phyloP scores from a whole-genome alignment of 1,284 basidiomycete species.

The Mycosarcoma mackinlayi region DNA sequence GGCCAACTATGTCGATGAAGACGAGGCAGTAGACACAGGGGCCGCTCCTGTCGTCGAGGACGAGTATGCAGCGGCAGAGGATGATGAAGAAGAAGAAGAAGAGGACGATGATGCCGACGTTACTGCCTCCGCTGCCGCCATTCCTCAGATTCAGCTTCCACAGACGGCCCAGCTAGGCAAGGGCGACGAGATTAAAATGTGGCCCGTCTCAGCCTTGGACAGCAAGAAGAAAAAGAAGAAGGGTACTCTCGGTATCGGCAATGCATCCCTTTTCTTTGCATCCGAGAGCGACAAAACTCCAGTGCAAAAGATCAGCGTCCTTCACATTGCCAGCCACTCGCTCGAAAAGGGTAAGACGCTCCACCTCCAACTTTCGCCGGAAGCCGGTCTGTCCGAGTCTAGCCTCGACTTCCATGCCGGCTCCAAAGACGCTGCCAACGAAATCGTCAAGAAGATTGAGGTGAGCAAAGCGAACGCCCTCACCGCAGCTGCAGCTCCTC shows the following conservation, averaged over 20 bases:
- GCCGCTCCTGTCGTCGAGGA: conserved; percentile 46
- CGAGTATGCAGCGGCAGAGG: conserved; percentile 25
- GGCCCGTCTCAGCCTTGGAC: conserved; percentile 65
- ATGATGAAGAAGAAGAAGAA: conserved; percentile 52
- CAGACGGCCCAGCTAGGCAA: conserved; percentile 46
- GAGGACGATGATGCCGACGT: conserved; percentile 46
- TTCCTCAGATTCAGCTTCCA: conserved; percentile 49
- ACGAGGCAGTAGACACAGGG: conserved; percentile 54
- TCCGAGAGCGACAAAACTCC: conserved; percentile 67
- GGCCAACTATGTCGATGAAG: conserved; percentile 67
- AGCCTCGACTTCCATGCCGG: conserved; percentile 58
- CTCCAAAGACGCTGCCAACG: conserved; percentile 62
- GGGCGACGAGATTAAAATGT: conserved; percentile 67
- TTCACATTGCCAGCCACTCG: conserved; percentile 49
- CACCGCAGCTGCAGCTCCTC: conserved; percentile 21
- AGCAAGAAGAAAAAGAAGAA: conserved; percentile 65
- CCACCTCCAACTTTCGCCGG: conserved; percentile 50
- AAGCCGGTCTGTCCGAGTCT: conserved; percentile 48
- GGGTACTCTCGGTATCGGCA: conserved; percentile 67
- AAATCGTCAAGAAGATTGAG: conserved; percentile 60
- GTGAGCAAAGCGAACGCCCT: conserved; percentile 53
- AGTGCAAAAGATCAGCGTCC: conserved; percentile 62
- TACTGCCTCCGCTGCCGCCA: conserved; percentile 31
- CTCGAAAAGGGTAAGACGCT: conserved; percentile 66
- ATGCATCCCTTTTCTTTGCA: conserved; percentile 66